Conservation (phyloP, 176 grass and related monocot species). For the Ensete ventricosum region DNA sequence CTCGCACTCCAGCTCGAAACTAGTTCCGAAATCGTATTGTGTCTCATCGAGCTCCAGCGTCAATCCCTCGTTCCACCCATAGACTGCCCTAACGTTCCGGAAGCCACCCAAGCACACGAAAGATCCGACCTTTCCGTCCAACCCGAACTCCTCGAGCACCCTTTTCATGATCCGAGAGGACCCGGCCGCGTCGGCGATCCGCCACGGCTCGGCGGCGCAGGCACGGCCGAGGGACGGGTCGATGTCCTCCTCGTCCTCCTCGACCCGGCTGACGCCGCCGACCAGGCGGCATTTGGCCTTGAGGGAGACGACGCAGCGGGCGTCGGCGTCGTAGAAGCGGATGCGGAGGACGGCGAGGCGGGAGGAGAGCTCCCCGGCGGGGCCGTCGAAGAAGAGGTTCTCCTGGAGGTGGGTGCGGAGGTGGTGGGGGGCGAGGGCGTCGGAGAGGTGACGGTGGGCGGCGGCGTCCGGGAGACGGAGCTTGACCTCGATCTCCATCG, state of each 20-base stretch:
- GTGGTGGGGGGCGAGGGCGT: conserved; percentile 40
- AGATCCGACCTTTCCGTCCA: conserved; percentile 25
- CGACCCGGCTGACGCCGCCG: conserved; percentile 69
- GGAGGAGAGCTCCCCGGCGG: conserved; percentile 39
- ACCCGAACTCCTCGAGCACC: conserved; percentile 48
- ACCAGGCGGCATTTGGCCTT: conserved; percentile 51
- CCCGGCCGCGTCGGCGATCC: conserved; percentile 30
- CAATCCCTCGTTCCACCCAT: conserved; percentile 42
- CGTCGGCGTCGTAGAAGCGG: conserved; percentile 47
- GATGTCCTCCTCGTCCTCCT: conserved; percentile 70
- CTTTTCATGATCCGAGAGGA: conserved; percentile 47
- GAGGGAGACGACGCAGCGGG: conserved; percentile 61
- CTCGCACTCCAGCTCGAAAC: conserved; percentile 79
- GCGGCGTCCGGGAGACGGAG: conserved; percentile 54
- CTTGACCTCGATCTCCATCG: conserved; percentile 78
- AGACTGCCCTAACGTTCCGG: conserved; percentile 65
- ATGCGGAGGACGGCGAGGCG: conserved; percentile 50
- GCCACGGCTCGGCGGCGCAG: conserved; percentile 45
- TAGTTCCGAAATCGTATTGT: conserved; percentile 49
- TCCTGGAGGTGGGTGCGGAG: conserved; percentile 52
- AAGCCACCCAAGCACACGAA: conserved; percentile 70
- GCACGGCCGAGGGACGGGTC: conserved; percentile 50
- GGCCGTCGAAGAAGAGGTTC: conserved; percentile 68
- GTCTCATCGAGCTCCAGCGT: conserved; percentile 76
- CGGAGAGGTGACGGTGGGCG: conserved; percentile 50